Evolutionary conservation across 768 basidiomycete species (phyloP).

Genomic region (Cystobasidiopsis lactophilus): DNA sequence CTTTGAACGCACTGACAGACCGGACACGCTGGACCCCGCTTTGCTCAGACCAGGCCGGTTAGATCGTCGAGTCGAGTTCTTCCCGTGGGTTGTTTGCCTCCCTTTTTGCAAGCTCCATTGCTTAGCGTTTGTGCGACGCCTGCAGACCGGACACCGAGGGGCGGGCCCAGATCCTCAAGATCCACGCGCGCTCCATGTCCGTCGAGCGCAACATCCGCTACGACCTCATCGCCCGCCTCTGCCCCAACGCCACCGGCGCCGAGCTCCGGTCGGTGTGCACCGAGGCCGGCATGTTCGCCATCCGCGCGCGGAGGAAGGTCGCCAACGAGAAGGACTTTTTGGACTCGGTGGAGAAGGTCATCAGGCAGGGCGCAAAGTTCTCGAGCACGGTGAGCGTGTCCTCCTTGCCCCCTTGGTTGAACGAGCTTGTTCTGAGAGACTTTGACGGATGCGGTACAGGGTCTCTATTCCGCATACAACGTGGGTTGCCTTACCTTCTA

Average conservation of each 20-base stretch:
- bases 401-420: slow-evolving; percentile 29
- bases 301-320: slow-evolving; percentile 84
- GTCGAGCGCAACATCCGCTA: slow-evolving; percentile 92
- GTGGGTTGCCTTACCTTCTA: too few relatives aligned
- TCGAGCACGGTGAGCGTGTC: slow-evolving; percentile 45
- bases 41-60: slow-evolving; percentile 84
- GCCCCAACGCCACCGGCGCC: slow-evolving; percentile 97
- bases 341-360: slow-evolving; percentile 95
- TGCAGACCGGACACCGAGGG: slow-evolving; percentile 95
- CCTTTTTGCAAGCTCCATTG: too few relatives aligned
- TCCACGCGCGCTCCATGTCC: slow-evolving; percentile 62
- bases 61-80: slow-evolving; percentile 92
- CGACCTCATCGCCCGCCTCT: slow-evolving; percentile 85
- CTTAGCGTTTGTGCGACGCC: too few relatives aligned
- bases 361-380: slow-evolving; percentile 92
- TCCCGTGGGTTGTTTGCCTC: too few relatives aligned
- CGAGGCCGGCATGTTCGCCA: slow-evolving; percentile 99
- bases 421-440: background rate
- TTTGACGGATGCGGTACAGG: too few relatives aligned
- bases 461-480: too few relatives aligned
- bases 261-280: slow-evolving; percentile 91
- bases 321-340: slow-evolving; percentile 94
- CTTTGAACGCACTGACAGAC: slow-evolving; percentile 37
- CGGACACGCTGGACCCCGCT: slow-evolving; percentile 93
- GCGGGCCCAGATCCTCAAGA: slow-evolving; percentile 83